Conservation (phyloP, 805 yeast genomes). For the Yamadazyma scolyti region DNA sequence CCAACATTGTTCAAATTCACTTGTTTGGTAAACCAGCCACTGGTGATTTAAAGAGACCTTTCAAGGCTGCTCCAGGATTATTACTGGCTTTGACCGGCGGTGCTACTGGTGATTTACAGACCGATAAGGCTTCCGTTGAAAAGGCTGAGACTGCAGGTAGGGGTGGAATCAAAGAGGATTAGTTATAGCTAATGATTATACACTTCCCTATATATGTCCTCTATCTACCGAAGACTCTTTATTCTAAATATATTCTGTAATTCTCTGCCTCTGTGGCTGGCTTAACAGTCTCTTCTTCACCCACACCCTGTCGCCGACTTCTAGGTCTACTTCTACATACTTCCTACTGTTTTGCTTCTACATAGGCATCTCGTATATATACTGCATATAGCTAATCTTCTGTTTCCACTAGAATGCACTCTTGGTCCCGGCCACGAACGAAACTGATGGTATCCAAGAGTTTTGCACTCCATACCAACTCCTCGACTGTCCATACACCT, state of each 20-base stretch:
- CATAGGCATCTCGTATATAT: slow-evolving; percentile 1
- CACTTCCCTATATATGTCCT: no score
- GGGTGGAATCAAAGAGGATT: slow-evolving; percentile 88
- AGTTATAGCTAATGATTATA: slow-evolving; percentile 21
- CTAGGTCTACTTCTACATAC: neutral
- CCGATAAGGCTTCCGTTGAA: slow-evolving; percentile 84
- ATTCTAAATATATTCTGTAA: no score
- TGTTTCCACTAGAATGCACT: slow-evolving; percentile 35
- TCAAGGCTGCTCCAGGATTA: slow-evolving; percentile 67
- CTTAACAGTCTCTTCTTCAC: neutral
- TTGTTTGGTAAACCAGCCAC: slow-evolving; percentile 74
- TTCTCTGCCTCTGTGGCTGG: no score
- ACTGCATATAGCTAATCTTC: neutral
- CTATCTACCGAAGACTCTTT: no score
- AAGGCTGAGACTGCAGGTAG: slow-evolving; percentile 80
- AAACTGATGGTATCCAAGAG: slow-evolving; percentile 52
- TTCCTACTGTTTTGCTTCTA: neutral
- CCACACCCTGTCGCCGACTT: no score
- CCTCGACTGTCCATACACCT: slow-evolving; percentile 48
- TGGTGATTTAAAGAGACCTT: slow-evolving; percentile 95
- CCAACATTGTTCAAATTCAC: slow-evolving; percentile 89
- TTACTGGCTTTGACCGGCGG: slow-evolving; percentile 63
- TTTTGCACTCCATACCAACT: slow-evolving; percentile 48
- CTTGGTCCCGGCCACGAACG: slow-evolving; percentile 41
- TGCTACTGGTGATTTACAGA: slow-evolving; percentile 48